Conservation (phyloP, 179 eudicot species). For the Pouteria campechiana region DNA sequence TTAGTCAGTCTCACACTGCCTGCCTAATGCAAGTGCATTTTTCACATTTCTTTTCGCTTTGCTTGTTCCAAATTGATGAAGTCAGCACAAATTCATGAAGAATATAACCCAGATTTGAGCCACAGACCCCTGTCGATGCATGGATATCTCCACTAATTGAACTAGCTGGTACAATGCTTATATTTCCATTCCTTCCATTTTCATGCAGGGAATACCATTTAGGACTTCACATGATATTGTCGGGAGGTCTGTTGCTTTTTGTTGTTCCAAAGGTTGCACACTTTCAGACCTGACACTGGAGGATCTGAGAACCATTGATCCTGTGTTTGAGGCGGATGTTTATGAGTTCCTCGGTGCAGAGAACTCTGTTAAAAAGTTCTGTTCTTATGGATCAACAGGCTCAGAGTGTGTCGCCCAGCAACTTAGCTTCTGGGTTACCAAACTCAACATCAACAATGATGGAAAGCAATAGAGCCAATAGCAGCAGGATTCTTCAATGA, state of each 20-base stretch:
- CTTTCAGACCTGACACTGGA: slow-evolving; percentile 68
- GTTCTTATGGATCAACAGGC: slow-evolving; percentile 93
- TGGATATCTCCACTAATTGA: too few species aligned
- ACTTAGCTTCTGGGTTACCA: slow-evolving; percentile 52
- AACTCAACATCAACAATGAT: slow-evolving; percentile 33
- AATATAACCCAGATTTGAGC: too few species aligned
- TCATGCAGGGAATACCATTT: slow-evolving; percentile 79
- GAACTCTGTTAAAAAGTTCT: slow-evolving; percentile 71
- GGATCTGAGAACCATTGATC: slow-evolving; percentile 43
- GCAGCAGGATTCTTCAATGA: not conserved
- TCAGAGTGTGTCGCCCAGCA: slow-evolving; percentile 76
- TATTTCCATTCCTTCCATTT: too few species aligned
- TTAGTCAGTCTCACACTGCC: too few species aligned
- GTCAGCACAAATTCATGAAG: too few species aligned
- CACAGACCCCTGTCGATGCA: too few species aligned
- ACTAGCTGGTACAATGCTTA: too few species aligned
- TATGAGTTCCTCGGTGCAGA: slow-evolving; percentile 84
- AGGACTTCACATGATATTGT: slow-evolving; percentile 95
- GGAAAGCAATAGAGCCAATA: not conserved
- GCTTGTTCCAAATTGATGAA: too few species aligned
- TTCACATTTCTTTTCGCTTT: too few species aligned
- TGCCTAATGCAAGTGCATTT: too few species aligned
- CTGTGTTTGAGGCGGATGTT: slow-evolving; percentile 57
- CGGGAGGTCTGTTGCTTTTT: slow-evolving; percentile 75
- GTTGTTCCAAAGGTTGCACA: slow-evolving; percentile 54